A percentile compares a stretch with the other conserved stretches of the same genome.
Conservation (phyloP, 2,329 filamentous ascomycete species). For the Penicillium expansum region DNA sequence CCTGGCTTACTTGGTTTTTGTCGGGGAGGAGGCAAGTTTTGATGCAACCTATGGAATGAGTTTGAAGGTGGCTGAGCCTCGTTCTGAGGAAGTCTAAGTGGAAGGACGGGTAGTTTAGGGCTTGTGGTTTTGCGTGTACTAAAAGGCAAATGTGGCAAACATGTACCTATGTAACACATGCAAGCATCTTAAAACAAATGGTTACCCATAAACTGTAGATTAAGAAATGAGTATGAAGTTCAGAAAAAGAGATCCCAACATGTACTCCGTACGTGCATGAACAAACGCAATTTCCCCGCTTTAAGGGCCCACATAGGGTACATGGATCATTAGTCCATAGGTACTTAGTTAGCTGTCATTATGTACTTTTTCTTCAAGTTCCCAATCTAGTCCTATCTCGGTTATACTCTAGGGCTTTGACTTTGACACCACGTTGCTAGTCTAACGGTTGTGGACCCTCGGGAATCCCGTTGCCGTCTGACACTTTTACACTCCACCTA, state of each 20-base stretch:
- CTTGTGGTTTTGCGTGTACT: neutral
- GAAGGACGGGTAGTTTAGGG: neutral
- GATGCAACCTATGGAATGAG: constrained; percentile 17
- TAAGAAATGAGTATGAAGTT: neutral
- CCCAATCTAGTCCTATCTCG: neutral
- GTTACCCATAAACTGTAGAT: neutral
- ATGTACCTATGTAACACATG: neutral
- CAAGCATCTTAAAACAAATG: neutral
- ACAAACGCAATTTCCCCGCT: neutral
- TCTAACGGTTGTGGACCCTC: neutral
- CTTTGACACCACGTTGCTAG: no score
- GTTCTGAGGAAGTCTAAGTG: neutral
- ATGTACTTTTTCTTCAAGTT: neutral
- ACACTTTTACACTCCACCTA: neutral
- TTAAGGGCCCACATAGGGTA: neutral
- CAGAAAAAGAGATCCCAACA: no score
- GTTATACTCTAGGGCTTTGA: neutral
- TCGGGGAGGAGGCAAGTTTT: constrained; percentile 38
- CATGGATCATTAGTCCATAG: no score
- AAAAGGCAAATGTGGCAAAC: neutral
- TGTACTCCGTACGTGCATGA: neutral
- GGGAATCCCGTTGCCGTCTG: neutral
- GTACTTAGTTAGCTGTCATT: no score
- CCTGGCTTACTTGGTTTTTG: constrained; percentile 31
- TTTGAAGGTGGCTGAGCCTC: neutral